Evolutionary conservation across 768 basidiomycete species (phyloP), one percentile per base, ranked within the genome.

Genomic region (Leccinum longicurvipes): DNA sequence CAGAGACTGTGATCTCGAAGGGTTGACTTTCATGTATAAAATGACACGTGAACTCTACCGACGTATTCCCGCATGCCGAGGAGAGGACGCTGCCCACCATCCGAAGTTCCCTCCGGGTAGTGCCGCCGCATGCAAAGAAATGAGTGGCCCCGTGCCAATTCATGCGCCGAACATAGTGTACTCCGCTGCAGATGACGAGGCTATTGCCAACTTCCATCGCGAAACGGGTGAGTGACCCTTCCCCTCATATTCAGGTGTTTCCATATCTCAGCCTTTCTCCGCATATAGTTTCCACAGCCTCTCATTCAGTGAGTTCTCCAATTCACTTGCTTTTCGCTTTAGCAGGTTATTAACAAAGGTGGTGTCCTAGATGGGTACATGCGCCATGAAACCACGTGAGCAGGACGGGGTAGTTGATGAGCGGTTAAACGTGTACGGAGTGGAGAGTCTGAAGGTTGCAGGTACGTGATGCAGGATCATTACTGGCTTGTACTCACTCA

Each of bases 11-110:
- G 82, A 83, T 62, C n/a, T 86, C 4, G 74, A 65, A 0, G 68
- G 77, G 24, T 59, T 85, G 45, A 72, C 71, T 51, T 81, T 80
- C 75, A 73, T 63, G 0, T 87, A 85, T 66, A 87, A 87, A 59
- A 77, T 76, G 54, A 52, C 64, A 4, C 75, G 84, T 1, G 85
- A 87, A 68, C 58, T 82, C 10, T 70, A 73, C 3, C 78, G 86
- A 29, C 80, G 85, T 15, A 80, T 85, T 78, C 62, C 71, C 6
- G 49, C 50, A 8, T 69, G 63, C 50, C 63, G 63, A 0, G 67
- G 67, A 29, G 67, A 67, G 45, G 50, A 51, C 0, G n/a, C 51
- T 11, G 11, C 21, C 0, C 6, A 27, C 14, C 65, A 68, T 25
- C 76, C 76, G 2, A 21, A 53, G 6, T 77, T 77, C 46, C 39